Evolutionary conservation across 192 early-diverging fungal species (phyloP).

Genomic region (Mortierella claussenii): DNA sequence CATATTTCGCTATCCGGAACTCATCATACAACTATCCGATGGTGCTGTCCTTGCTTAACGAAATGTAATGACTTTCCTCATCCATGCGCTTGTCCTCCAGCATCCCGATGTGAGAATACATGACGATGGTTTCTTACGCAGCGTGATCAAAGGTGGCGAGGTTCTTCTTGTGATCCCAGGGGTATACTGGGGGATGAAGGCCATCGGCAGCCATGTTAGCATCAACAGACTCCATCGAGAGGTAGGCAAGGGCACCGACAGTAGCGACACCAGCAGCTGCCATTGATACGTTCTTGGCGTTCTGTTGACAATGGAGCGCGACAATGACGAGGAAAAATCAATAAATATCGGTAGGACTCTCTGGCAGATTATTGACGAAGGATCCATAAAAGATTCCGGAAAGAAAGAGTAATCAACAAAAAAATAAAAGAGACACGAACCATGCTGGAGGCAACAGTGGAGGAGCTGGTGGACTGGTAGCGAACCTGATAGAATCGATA

Average conservation of each 20-base stretch:
- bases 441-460: constrained; percentile 35
- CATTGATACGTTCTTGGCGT: constrained; percentile 41
- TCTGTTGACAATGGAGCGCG: constrained; percentile 12
- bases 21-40: no score
- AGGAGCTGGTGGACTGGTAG: constrained; percentile 48
- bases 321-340: background rate
- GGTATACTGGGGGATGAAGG: constrained; percentile 88
- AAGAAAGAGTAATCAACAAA: no score
- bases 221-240: constrained; percentile 61
- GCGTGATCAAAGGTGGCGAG: constrained; percentile 94
- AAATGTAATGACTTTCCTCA: no score
- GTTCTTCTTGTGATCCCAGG: constrained; percentile 87
- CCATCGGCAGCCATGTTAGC: constrained; percentile 93
- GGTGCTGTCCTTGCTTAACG: no score
- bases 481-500: constrained; percentile 14
- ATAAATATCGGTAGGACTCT: no score
- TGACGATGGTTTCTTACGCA: constrained; percentile 61
- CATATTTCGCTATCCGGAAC: no score
- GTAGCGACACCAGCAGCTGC: constrained; percentile 52
- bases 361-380: no score
- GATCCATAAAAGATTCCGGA: no score
- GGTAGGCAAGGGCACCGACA: constrained; percentile 44
- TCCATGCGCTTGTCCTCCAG: no score
- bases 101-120: no score
- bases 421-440: no score